These are phyloP conservation scores for Cephalotrichum gorgonifer DNA, from an alignment of 2,329 filamentous ascomycete species.

Conservation along the genomic window DNA sequence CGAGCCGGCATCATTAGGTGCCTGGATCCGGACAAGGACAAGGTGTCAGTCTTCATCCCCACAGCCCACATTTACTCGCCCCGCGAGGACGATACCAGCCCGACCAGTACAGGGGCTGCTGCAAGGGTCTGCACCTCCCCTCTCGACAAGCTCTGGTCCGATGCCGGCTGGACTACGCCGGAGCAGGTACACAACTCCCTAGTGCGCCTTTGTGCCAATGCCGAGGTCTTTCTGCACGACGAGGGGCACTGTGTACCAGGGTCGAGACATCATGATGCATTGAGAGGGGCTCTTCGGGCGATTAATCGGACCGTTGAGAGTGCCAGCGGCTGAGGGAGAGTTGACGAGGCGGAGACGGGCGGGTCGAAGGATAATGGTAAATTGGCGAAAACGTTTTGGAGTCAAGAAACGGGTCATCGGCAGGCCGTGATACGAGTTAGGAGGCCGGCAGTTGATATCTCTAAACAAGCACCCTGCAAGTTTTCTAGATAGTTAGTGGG, in stretches of 20 bases:
- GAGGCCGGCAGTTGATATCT: too few species aligned
- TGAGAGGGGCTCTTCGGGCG: neutral
- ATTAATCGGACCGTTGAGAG: neutral
- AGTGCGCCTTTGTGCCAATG: neutral
- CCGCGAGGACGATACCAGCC: too few species aligned
- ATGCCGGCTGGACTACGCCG: neutral
- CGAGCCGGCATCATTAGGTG: constrained; percentile 11
- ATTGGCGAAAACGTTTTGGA: neutral
- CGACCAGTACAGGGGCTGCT: neutral
- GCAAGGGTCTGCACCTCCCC: neutral
- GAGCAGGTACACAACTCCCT: constrained; percentile 8
- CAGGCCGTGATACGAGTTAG: too few species aligned
- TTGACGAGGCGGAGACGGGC: neutral
- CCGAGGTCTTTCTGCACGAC: neutral
- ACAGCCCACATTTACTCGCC: neutral
- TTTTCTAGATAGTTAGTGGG: too few species aligned
- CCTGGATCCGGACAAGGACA: constrained; percentile 15
- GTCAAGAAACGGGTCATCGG: too few species aligned
- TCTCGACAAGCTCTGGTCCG: neutral
- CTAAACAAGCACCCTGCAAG: too few species aligned
- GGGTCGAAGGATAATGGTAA: neutral
- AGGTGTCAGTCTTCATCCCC: constrained; percentile 13
- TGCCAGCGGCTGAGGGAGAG: neutral
- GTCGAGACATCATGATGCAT: neutral
- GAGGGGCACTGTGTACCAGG: neutral